These are phyloP conservation scores for Sarocladium oryzae DNA, from an alignment of 2,329 filamentous ascomycete species.

Conservation along the genomic window DNA sequence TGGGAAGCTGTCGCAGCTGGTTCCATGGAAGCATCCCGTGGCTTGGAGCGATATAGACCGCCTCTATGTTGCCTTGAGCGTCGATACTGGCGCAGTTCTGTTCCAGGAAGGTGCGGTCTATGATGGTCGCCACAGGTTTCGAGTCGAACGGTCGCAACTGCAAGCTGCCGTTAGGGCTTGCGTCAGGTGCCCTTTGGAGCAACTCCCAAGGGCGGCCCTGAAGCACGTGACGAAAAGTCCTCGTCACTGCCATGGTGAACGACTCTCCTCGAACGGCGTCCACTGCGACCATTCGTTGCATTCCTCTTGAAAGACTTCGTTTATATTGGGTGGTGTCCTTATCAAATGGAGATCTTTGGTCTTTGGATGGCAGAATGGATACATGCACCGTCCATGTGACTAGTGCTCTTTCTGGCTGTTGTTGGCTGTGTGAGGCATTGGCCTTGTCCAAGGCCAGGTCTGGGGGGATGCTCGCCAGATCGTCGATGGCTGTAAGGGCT, in stretches of 20 bases:
- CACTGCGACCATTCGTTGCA: slow-evolving; percentile 51
- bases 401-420: not conserved
- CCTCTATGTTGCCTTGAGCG: slow-evolving; percentile 48
- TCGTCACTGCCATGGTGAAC: slow-evolving; percentile 41
- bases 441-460: not conserved
- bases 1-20: slow-evolving; percentile 39
- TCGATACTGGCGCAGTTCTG: slow-evolving; percentile 51
- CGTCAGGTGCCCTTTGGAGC: slow-evolving; percentile 25
- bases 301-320: slow-evolving; percentile 51
- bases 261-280: slow-evolving; percentile 41
- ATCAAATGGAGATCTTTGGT: slow-evolving; percentile 53
- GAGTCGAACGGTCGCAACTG: not conserved
- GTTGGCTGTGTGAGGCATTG: not conserved
- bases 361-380: slow-evolving; percentile 48
- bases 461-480: not conserved
- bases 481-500: slow-evolving; percentile 12
- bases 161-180: not conserved
- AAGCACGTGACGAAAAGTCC: slow-evolving; percentile 43
- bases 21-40: slow-evolving; percentile 50
- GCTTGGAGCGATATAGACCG: slow-evolving; percentile 53
- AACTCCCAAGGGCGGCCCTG: slow-evolving; percentile 48
- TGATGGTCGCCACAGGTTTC: not conserved
- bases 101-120: slow-evolving; percentile 42
- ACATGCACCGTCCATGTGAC: slow-evolving; percentile 50
- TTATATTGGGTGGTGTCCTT: slow-evolving; percentile 56